These are phyloP conservation scores for Suillus discolor DNA, from an alignment of 768 basidiomycete species.

Conservation along the genomic window DNA sequence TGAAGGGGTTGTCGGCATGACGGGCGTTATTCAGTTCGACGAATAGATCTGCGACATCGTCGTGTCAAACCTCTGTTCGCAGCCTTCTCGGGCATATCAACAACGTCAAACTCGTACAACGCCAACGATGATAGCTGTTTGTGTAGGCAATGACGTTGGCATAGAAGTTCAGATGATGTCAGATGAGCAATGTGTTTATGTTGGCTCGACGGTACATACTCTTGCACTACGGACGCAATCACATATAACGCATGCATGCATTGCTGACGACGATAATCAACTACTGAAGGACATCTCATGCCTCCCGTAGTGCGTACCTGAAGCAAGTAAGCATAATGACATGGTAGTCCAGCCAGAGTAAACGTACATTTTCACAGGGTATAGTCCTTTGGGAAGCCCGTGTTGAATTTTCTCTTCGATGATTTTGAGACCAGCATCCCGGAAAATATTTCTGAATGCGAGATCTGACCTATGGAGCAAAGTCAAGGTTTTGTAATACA, in stretches of 20 bases:
- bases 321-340: not conserved
- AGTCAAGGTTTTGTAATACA: conserved; percentile 4
- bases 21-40: conserved; percentile 41
- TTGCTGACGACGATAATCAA: not conserved
- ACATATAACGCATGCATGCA: not conserved
- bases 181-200: not conserved
- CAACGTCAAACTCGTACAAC: not conserved
- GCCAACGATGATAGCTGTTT: no score
- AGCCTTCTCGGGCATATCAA: not conserved
- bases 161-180: not conserved
- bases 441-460: conserved; percentile 80
- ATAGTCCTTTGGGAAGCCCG: conserved; percentile 82
- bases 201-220: not conserved
- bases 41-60: not conserved
- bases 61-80: not conserved
- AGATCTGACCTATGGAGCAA: conserved; percentile 65
- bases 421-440: conserved; percentile 69
- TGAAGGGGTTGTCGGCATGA: conserved; percentile 69
- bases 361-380: conserved; percentile 82
- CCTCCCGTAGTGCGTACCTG: conserved; percentile 28
- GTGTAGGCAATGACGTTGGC: not conserved
- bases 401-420: conserved; percentile 76
- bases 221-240: not conserved
- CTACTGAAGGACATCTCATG: not conserved
- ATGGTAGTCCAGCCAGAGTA: conserved; percentile 11